Base-by-base conservation (phyloP, 176 grass and related monocot genomes). In the Elaeis guineensis region DNA sequence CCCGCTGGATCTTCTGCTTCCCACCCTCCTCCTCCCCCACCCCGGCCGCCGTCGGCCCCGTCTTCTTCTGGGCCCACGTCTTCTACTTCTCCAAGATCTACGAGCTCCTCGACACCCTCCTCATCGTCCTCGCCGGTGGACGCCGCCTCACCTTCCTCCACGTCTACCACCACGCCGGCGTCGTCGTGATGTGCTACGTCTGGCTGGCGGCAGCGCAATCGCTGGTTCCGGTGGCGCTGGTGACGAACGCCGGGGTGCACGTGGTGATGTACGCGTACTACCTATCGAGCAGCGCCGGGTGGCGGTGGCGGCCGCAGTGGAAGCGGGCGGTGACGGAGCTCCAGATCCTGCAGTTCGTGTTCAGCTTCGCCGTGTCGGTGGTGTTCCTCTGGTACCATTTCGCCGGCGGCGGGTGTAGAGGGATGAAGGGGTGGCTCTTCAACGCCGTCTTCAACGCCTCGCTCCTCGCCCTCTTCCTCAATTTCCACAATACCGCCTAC, bases 51-150 rank as follows among this genome's bases (percentile, higher is more conserved):
- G 62, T 66, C 4, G 78, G 92, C 18, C 74, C 92, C 0, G 80
- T 91, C 49, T 97, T 97, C 87, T 97, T 82, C 80, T 91, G 92
- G 92, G 80, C 87, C 49, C 74, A 97, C 80, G 77, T 88, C 12
- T 85, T 97, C 78, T 97, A 91, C 78, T 78, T 97, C 65, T 97
- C 92, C 28, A 97, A 91, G 82, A 55, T 91, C 25, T 97, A 91
- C 72, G 92, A 91, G 76, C 80, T 97, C 22, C 69, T 73, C 51
- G 92, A 97, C 78, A 97, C 92, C 73, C 71, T 88, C 52, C 86
- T 97, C 59, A 97, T 97, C 75, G 66, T 97, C 55, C 75, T 88
- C 21, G 77, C 51, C 44, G 69, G 75, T 35, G 76, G 26, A 4
- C 82, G 92, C 66, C 81, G 78, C 53, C 92, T 97, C 52, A 91